Evolutionary conservation across 164 flowering plant genomes (phyloP).

Genomic region (Piper betle): DNA sequence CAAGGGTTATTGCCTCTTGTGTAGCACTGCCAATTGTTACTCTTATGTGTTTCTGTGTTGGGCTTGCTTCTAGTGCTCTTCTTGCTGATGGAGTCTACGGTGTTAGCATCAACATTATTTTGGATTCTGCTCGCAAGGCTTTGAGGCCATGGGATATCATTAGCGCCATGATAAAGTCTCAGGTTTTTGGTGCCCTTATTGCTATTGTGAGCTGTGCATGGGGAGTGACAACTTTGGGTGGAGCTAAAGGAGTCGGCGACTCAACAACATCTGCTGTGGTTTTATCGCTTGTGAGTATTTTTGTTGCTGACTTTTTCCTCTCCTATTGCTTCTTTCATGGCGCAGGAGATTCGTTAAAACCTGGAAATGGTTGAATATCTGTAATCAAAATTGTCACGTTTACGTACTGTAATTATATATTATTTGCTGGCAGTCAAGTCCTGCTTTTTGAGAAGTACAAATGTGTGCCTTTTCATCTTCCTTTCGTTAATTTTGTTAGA

Average conservation of each 20-base stretch:
- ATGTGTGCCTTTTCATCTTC: too few relatives aligned
- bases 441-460: too few relatives aligned
- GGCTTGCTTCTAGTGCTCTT: conserved; percentile 84
- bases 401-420: too few relatives aligned
- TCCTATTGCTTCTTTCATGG: conserved; percentile 83
- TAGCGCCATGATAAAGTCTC: conserved; percentile 85
- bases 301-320: conserved; percentile 77
- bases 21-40: conserved; percentile 72
- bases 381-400: too few relatives aligned
- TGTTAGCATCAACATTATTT: conserved; percentile 66
- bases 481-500: too few relatives aligned
- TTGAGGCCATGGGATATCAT: conserved; percentile 78
- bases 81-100: conserved; percentile 77
- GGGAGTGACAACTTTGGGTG: conserved; percentile 90
- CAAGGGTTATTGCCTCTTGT: conserved; percentile 75
- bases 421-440: too few relatives aligned
- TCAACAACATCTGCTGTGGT: conserved; percentile 93
- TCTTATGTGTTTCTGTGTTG: conserved; percentile 64
- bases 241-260: conserved; percentile 95
- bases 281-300: conserved; percentile 81
- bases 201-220: conserved; percentile 84
- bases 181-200: conserved; percentile 75
- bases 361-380: conserved; percentile 22
- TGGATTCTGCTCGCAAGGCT: conserved; percentile 78
- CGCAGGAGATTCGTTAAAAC: conserved; percentile 77